Percentiles rank a stretch among this genome's conserved stretches.
Evolutionary conservation across 2,329 filamentous ascomycete genomes (phyloP).

Genomic region (Aureobasidium musti): DNA sequence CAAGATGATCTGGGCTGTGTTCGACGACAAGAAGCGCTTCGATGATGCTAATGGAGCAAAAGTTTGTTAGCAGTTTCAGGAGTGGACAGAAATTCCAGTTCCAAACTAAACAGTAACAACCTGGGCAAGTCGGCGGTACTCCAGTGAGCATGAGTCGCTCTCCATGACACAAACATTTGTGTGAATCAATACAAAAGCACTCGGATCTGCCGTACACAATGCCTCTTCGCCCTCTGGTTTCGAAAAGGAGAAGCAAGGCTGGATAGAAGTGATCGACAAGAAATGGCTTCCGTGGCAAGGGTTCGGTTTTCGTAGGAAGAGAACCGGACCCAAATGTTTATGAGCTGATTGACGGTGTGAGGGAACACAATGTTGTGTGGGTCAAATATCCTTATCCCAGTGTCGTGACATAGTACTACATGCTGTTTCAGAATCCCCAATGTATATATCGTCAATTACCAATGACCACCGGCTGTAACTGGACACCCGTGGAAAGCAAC

Average conservation of each 20-base stretch:
- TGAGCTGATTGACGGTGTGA: constrained; percentile 17
- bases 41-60: constrained; percentile 23
- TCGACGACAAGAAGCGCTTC: constrained; percentile 30
- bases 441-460: too few relatives aligned
- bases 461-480: too few relatives aligned
- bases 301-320: constrained; percentile 1
- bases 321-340: neutral
- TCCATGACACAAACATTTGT: constrained; percentile 30
- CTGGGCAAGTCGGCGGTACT: neutral
- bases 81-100: constrained; percentile 25
- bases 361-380: constrained; percentile 30
- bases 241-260: constrained; percentile 9
- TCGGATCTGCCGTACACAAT: constrained; percentile 27
- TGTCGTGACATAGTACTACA: constrained; percentile 26
- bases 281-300: constrained; percentile 15
- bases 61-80: constrained; percentile 29
- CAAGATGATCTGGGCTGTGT: constrained; percentile 30
- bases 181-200: constrained; percentile 29
- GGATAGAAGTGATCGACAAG: constrained; percentile 31
- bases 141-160: constrained; percentile 16
- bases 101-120: constrained; percentile 28
- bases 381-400: constrained; percentile 24
- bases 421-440: too few relatives aligned
- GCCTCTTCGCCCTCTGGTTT: constrained; percentile 18
- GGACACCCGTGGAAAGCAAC: too few relatives aligned